Evolutionary conservation across 1,284 basidiomycete species (phyloP).

Genomic region (Leccinum cinnamomeum): DNA sequence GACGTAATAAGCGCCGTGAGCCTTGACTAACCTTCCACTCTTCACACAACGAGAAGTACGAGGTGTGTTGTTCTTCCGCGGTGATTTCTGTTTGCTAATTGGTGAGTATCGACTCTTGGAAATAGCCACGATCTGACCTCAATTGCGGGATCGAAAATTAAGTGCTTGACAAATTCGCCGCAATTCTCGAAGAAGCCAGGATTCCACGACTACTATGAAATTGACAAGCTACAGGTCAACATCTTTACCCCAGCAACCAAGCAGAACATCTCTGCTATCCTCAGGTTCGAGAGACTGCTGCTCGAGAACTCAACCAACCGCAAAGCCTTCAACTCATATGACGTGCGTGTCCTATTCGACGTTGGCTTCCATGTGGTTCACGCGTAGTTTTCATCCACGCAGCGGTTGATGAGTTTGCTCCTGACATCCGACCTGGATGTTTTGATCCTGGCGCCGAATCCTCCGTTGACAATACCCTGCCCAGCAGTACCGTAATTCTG

Average conservation of each 20-base stretch:
- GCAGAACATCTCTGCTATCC: constrained; percentile 68
- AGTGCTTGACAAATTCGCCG: constrained; percentile 94
- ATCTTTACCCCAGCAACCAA: constrained; percentile 80
- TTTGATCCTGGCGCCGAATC: constrained; percentile 79
- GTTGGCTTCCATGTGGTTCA: constrained; percentile 17
- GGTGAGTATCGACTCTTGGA: constrained; percentile 73
- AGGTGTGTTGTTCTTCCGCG: no score
- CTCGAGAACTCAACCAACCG: constrained; percentile 98
- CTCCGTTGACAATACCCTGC: constrained; percentile 46
- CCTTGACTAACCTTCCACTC: no score
- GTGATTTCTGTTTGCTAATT: no score
- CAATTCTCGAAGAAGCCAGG: constrained; percentile 76
- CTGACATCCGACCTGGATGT: constrained; percentile 90
- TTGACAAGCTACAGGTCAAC: constrained; percentile 76
- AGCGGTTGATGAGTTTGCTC: constrained; percentile 90
- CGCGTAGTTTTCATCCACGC: constrained; percentile 12
- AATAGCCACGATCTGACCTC: constrained; percentile 95
- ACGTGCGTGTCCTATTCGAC: constrained; percentile 58
- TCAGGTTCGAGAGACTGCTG: constrained; percentile 86
- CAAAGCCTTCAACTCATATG: constrained; percentile 96
- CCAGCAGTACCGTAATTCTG: no score
- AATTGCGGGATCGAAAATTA: constrained; percentile 84
- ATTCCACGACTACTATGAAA: constrained; percentile 70
- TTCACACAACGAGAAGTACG: no score
- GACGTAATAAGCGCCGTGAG: no score